Evolutionary conservation across 352 stramenopile species (phyloP).

Genomic region (Aphanomyces astaci): DNA sequence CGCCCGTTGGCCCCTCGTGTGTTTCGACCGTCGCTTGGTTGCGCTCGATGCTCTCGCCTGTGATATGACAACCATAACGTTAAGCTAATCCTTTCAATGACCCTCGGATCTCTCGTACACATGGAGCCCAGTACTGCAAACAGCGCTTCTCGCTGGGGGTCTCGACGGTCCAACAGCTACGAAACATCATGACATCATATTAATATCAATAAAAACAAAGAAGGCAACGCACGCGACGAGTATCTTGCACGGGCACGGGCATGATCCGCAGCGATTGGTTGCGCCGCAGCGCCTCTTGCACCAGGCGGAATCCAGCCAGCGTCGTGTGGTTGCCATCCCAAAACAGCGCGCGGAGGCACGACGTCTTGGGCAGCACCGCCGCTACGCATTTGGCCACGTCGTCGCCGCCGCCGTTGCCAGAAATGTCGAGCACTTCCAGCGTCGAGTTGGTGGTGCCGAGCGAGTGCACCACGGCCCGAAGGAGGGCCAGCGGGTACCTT

Average conservation of each 20-base stretch:
- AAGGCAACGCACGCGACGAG: slow-evolving; percentile 35
- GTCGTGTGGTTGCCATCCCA: slow-evolving; percentile 74
- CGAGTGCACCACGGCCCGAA: slow-evolving; percentile 40
- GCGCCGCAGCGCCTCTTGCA: slow-evolving; percentile 49
- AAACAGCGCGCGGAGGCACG: slow-evolving; percentile 52
- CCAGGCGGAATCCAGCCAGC: slow-evolving; percentile 52
- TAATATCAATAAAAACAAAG: neutral
- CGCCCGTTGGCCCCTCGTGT: neutral
- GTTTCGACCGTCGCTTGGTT: neutral
- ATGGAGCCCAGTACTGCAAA: slow-evolving; percentile 10
- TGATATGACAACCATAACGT: neutral
- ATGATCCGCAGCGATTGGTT: slow-evolving; percentile 63
- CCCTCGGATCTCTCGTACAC: neutral
- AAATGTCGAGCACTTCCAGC: slow-evolving; percentile 62
- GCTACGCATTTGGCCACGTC: slow-evolving; percentile 42
- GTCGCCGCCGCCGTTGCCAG: slow-evolving; percentile 66
- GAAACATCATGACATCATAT: neutral
- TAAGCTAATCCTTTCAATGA: neutral
- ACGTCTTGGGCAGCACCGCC: slow-evolving; percentile 42
- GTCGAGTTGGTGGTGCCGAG: slow-evolving; percentile 31
- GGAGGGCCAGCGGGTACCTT: slow-evolving; percentile 49
- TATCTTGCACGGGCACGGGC: slow-evolving; percentile 73
- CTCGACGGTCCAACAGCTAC: slow-evolving; percentile 10
- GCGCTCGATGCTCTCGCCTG: slow-evolving; percentile 8
- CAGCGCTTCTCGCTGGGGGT: slow-evolving; percentile 10